Conservation (phyloP, 1,284 basidiomycete genomes). For the Apiotrichum mycotoxinovorans region DNA sequence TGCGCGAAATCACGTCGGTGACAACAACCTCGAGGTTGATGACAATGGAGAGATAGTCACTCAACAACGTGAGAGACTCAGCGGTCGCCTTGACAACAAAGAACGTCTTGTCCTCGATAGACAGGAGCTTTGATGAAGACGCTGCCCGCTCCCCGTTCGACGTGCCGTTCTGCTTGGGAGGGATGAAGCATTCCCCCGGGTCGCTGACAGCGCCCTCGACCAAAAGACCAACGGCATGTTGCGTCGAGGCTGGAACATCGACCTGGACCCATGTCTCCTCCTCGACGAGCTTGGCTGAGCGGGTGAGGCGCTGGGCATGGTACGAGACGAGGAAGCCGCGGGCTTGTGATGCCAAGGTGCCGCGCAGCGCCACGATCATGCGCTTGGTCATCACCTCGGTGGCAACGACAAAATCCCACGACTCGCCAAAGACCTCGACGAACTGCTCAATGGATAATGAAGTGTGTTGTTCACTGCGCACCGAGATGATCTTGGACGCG, state of each 20-base stretch:
- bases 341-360: conserved; percentile 77
- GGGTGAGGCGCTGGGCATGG: conserved; percentile 76
- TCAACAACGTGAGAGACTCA: conserved; percentile 68
- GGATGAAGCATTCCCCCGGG: conserved; percentile 63
- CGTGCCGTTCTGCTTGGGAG: conserved; percentile 17
- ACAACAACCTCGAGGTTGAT: conserved; percentile 83
- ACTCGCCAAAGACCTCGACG: conserved; percentile 73
- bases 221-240: conserved; percentile 68
- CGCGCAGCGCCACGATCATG: conserved; percentile 88
- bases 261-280: conserved; percentile 59
- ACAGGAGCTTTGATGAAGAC: conserved; percentile 64
- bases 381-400: conserved; percentile 79
- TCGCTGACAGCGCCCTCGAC: conserved; percentile 79
- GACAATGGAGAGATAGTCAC: conserved; percentile 84
- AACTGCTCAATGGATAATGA: conserved; percentile 70
- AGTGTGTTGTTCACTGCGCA: conserved; percentile 74
- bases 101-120: conserved; percentile 77
- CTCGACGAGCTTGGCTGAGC: conserved; percentile 76
- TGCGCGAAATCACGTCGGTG: conserved; percentile 87
- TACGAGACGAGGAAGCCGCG: conserved; percentile 81
- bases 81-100: conserved; percentile 83
- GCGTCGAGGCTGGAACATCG: conserved; percentile 66
- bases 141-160: conserved; percentile 13
- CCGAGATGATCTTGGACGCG: conserved; percentile 69
- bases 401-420: conserved; percentile 82